phyloP scores from a whole-genome alignment of 2,329 filamentous ascomycete species.

The Epichloe coenophiala region DNA sequence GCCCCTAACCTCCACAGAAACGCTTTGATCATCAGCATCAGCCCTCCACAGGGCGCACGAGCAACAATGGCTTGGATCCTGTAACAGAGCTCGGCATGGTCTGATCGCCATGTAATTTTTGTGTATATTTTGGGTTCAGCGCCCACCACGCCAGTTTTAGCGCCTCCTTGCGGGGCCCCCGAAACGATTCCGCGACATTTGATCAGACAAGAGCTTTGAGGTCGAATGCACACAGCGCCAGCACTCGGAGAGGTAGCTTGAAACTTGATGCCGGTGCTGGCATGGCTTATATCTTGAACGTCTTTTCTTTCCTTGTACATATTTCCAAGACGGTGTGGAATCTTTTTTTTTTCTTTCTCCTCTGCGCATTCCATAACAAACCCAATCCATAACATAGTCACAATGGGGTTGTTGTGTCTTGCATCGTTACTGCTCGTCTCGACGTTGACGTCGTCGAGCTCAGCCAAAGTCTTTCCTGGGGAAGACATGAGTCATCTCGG shows the following conservation, averaged over 20 bases:
- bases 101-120: too few relatives aligned
- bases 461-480: background rate
- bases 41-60: too few relatives aligned
- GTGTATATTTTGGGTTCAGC: too few relatives aligned
- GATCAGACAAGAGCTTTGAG: background rate
- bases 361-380: background rate
- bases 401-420: background rate
- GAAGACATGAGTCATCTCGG: background rate
- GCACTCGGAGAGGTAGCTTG: too few relatives aligned
- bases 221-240: background rate
- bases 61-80: too few relatives aligned
- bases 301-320: background rate
- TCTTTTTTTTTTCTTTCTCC: too few relatives aligned
- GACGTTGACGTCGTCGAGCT: background rate
- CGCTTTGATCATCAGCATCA: too few relatives aligned
- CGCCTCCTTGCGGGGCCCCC: background rate
- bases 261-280: background rate
- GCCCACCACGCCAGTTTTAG: background rate
- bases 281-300: background rate
- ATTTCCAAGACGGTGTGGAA: background rate
- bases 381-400: background rate
- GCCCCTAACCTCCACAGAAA: too few relatives aligned
- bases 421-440: background rate
- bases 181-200: background rate
- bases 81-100: too few relatives aligned